Conservation (phyloP, 768 basidiomycete genomes). For the Phaffia tasmanica region DNA sequence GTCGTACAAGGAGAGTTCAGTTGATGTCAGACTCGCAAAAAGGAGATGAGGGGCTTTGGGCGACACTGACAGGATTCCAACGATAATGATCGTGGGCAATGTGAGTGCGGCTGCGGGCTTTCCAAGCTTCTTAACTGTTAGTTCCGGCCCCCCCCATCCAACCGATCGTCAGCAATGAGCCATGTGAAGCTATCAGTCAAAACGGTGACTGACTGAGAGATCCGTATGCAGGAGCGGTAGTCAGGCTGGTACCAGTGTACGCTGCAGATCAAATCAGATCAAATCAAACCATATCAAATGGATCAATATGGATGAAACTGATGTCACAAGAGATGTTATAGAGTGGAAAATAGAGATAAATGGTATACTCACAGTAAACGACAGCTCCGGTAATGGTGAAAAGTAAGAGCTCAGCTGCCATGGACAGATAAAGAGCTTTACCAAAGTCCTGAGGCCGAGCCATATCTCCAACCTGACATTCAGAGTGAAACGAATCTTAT, state of each 20-base stretch:
- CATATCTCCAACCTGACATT: constrained; percentile 28
- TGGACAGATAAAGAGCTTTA: constrained; percentile 31
- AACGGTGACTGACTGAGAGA: constrained; percentile 14
- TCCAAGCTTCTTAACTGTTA: constrained; percentile 14
- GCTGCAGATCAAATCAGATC: background rate
- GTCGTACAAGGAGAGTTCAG: background rate
- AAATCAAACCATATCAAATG: background rate
- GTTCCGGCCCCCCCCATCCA: too few species aligned
- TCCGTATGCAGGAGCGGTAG: constrained; percentile 29
- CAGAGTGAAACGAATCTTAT: too few species aligned
- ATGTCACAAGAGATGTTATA: background rate
- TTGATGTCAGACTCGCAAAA: background rate
- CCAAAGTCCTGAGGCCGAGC: constrained; percentile 29
- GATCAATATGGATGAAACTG: background rate
- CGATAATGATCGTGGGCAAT: constrained; percentile 30
- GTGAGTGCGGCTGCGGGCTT: constrained; percentile 28
- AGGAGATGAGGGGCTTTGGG: background rate
- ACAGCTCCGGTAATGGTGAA: constrained; percentile 30
- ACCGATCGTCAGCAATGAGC: too few species aligned
- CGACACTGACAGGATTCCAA: constrained; percentile 25
- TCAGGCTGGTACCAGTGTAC: constrained; percentile 24
- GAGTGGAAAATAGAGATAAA: too few species aligned
- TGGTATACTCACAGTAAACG: constrained; percentile 19
- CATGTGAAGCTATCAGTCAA: too few species aligned
- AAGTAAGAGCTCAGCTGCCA: constrained; percentile 29